A percentile compares a stretch with the other conserved stretches of the same genome.
phyloP scores from a whole-genome alignment of 306 rosid species.

The Casuarina cunninghamiana region DNA sequence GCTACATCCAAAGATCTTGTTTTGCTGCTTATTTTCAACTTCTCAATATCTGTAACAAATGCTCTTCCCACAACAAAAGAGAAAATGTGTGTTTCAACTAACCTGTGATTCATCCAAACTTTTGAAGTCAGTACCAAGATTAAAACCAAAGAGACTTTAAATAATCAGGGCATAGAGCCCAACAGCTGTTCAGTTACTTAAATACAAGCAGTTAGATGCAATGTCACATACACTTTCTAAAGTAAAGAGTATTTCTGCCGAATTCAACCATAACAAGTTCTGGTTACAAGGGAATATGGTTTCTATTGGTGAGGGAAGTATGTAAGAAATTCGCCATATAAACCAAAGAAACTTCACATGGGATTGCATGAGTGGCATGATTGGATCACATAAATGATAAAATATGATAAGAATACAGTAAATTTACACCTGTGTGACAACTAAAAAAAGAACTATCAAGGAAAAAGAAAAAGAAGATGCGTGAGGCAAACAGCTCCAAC shows the following conservation, averaged over 20 bases:
- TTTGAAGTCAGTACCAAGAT: conserved; percentile 33
- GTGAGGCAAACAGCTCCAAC: not conserved
- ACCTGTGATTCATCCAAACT: conserved; percentile 58
- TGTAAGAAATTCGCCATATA: not conserved
- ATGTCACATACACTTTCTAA: not conserved
- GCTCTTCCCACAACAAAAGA: conserved; percentile 99
- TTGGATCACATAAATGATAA: not conserved
- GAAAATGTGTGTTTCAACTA: conserved; percentile 98
- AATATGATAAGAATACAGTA: not conserved
- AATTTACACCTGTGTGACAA: not conserved
- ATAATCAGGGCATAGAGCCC: not conserved
- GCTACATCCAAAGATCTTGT: conserved; percentile 74
- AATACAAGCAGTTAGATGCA: conserved; percentile 11
- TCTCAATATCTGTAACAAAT: conserved; percentile 94
- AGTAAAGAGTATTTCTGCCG: not conserved
- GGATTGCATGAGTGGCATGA: not conserved
- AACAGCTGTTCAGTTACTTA: not conserved
- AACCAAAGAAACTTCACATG: not conserved
- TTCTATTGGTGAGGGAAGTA: not conserved
- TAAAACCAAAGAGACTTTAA: conserved; percentile 9
- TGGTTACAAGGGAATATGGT: not conserved
- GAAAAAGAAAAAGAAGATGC: not conserved
- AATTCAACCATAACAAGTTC: conserved; percentile 5
- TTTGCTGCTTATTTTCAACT: conserved; percentile 82
- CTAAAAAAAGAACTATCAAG: not conserved